Evolutionary conservation across 495 filamentous ascomycete genomes (phyloP).

Genomic region (Entonaema liquescens): DNA sequence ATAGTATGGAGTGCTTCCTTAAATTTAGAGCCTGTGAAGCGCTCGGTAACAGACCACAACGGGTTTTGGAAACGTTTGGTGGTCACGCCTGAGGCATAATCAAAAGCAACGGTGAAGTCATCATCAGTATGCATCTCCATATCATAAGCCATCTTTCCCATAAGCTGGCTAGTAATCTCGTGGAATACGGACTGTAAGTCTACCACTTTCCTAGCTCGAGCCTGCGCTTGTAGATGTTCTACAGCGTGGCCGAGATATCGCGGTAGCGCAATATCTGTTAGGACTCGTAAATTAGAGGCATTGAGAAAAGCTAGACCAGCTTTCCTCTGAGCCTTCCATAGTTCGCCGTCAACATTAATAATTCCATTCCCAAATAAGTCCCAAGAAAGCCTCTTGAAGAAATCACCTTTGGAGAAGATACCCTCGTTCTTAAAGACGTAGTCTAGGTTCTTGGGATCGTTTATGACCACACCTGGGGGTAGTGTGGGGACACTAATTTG

Average conservation of each 20-base stretch:
- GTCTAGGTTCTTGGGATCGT: conserved; percentile 66
- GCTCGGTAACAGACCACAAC: conserved; percentile 64
- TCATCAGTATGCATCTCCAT: conserved; percentile 68
- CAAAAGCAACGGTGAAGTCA: conserved; percentile 65
- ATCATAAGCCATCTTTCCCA: conserved; percentile 70
- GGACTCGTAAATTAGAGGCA: conserved; percentile 61
- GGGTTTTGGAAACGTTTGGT: conserved; percentile 70
- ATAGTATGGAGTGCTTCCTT: conserved; percentile 56
- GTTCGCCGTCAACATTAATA: conserved; percentile 68
- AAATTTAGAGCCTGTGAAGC: conserved; percentile 56
- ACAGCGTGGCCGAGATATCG: conserved; percentile 56
- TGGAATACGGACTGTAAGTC: conserved; percentile 66
- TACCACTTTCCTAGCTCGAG: conserved; percentile 41
- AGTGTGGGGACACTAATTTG: conserved; percentile 65
- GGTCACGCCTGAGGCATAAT: conserved; percentile 65
- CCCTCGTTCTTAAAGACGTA: conserved; percentile 67
- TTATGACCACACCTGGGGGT: conserved; percentile 66
- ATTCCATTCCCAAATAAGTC: conserved; percentile 70
- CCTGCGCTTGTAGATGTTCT: conserved; percentile 40
- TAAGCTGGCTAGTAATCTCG: conserved; percentile 67
- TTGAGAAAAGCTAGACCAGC: conserved; percentile 67
- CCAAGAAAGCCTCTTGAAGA: conserved; percentile 65
- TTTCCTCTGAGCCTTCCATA: conserved; percentile 68
- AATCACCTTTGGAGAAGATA: conserved; percentile 65
- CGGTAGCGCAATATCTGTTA: conserved; percentile 64